phyloP scores from a whole-genome alignment of 83 land plant species.

The Picea engelmannii region DNA sequence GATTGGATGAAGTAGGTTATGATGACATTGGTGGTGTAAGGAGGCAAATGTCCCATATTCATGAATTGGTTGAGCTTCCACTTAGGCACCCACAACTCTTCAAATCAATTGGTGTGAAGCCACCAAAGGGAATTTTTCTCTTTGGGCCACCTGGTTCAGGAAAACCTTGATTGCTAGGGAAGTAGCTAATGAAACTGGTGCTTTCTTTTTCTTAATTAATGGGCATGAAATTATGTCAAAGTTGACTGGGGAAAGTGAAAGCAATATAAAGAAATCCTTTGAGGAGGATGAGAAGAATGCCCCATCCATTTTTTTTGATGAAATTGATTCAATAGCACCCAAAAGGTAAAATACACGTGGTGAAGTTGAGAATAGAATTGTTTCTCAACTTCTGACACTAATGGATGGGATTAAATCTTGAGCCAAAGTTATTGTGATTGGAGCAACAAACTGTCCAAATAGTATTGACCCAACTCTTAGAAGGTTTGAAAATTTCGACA shows the following conservation, averaged over 20 bases:
- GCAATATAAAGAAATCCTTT: constrained; percentile 56
- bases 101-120: constrained; percentile 70
- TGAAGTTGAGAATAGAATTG: too few relatives aligned
- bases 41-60: constrained; percentile 62
- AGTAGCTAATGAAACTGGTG: constrained; percentile 74
- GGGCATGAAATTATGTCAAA: constrained; percentile 60
- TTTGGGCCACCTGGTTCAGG: constrained; percentile 65
- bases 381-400: too few relatives aligned
- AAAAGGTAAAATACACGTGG: too few relatives aligned
- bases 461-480: too few relatives aligned
- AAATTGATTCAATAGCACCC: too few relatives aligned
- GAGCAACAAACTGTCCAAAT: too few relatives aligned
- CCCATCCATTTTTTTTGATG: too few relatives aligned
- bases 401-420: too few relatives aligned
- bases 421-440: too few relatives aligned
- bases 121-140: constrained; percentile 66
- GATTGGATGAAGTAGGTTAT: constrained; percentile 66
- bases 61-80: constrained; percentile 64
- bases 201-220: constrained; percentile 55
- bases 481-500: too few relatives aligned
- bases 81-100: constrained; percentile 67
- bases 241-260: constrained; percentile 59
- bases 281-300: too few relatives aligned
- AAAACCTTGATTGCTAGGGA: constrained; percentile 56
- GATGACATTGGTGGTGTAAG: constrained; percentile 74